Percentiles rank a stretch among this genome's conserved stretches.
These are phyloP conservation scores for Lecanicillium sp. DNA, from an alignment of 2,329 filamentous ascomycete species.

Conservation along the genomic window DNA sequence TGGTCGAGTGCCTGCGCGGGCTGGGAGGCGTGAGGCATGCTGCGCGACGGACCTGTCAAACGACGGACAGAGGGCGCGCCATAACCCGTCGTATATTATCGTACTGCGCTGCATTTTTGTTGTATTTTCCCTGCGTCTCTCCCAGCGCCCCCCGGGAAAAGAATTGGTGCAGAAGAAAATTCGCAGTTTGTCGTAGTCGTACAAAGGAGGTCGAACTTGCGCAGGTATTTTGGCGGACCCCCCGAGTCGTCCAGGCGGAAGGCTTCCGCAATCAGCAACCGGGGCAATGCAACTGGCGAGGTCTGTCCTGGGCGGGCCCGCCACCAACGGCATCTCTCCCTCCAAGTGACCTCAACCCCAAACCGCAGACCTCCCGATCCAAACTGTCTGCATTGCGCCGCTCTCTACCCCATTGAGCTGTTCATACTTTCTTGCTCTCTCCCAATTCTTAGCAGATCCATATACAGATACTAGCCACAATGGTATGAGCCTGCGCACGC, in stretches of 20 bases:
- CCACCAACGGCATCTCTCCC: neutral
- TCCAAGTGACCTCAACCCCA: conserved; percentile 4
- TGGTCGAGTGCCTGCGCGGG: conserved; percentile 15
- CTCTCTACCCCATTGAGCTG: neutral
- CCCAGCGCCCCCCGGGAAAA: no score
- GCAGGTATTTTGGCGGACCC: neutral
- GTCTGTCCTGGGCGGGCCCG: conserved; percentile 11
- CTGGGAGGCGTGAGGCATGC: conserved; percentile 26
- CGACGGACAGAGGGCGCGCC: conserved; percentile 57
- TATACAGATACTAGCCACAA: neutral
- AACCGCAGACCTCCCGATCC: neutral
- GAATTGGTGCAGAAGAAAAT: no score
- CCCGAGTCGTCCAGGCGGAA: conserved; percentile 1
- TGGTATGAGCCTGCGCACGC: conserved; percentile 5
- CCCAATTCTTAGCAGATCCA: neutral
- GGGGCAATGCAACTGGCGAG: conserved; percentile 26
- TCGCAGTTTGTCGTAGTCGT: no score
- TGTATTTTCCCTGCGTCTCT: neutral
- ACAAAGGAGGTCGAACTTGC: no score
- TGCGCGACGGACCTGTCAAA: conserved; percentile 32
- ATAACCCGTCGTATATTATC: conserved; percentile 51
- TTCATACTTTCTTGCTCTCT: neutral
- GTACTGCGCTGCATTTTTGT: conserved; percentile 24
- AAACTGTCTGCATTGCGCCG: neutral
- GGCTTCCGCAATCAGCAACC: conserved; percentile 15